phyloP scores from a whole-genome alignment of 257 asterid species.

The Buddleja alternifolia region DNA sequence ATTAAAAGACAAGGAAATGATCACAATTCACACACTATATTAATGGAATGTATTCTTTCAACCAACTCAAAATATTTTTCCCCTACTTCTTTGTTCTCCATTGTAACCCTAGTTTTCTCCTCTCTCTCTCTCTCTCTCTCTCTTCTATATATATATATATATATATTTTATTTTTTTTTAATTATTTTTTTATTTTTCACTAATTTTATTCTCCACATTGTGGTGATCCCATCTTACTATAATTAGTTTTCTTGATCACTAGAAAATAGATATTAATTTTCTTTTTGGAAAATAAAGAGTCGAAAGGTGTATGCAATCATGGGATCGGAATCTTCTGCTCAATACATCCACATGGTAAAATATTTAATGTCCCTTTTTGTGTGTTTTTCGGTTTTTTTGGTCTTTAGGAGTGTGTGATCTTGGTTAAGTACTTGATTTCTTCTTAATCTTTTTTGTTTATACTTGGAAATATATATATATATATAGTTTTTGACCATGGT shows the following conservation, averaged over 20 bases:
- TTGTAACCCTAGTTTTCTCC: neutral
- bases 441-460: neutral
- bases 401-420: neutral
- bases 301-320: slow-evolving; percentile 20
- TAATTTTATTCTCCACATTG: neutral
- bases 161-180: neutral
- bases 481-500: neutral
- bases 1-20: neutral
- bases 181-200: too few species aligned
- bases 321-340: slow-evolving; percentile 73
- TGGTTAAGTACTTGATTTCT: neutral
- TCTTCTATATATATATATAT: too few species aligned
- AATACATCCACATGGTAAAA: slow-evolving; percentile 73
- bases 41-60: too few species aligned
- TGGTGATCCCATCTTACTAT: too few species aligned
- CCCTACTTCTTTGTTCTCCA: neutral
- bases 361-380: neutral
- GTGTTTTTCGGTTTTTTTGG: neutral
- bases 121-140: too few species aligned
- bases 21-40: too few species aligned
- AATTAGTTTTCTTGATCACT: too few species aligned
- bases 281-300: neutral
- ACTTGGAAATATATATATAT: neutral
- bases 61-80: too few species aligned
- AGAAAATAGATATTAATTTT: too few species aligned